These are phyloP conservation scores for Lichtheimia ornata DNA, from an alignment of 371 early-diverging fungal genomes.

Conservation along the genomic window DNA sequence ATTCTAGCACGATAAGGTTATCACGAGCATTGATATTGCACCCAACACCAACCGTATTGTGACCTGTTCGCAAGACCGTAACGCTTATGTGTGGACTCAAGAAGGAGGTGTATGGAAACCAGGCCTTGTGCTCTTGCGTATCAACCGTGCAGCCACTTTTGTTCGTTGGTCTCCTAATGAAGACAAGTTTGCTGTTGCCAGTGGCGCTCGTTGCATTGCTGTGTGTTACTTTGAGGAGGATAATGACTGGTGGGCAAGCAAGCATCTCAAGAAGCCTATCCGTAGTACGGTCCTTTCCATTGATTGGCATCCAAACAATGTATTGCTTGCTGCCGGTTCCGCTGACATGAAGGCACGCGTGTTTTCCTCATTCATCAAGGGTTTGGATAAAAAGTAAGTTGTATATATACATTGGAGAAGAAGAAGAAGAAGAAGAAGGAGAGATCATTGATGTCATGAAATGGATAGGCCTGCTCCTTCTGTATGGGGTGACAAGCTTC, in stretches of 20 bases:
- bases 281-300: constrained; percentile 87
- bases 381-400: constrained; percentile 83
- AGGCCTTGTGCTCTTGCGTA: constrained; percentile 90
- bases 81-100: constrained; percentile 96
- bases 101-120: constrained; percentile 87
- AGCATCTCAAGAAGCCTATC: constrained; percentile 94
- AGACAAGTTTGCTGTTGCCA: constrained; percentile 97
- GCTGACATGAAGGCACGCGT: constrained; percentile 97
- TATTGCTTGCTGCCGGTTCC: constrained; percentile 91
- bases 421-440: constrained; percentile 1
- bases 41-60: constrained; percentile 94
- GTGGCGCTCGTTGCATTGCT: constrained; percentile 87
- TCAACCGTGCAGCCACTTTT: constrained; percentile 95
- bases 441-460: neutral
- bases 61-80: constrained; percentile 96
- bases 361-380: constrained; percentile 94
- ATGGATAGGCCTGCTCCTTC: constrained; percentile 63
- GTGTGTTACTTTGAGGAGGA: constrained; percentile 96
- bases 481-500: constrained; percentile 93
- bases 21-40: constrained; percentile 96
- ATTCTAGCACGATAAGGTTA: constrained; percentile 90
- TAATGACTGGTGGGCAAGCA: constrained; percentile 96
- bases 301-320: constrained; percentile 97
- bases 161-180: constrained; percentile 96
- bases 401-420: neutral